These are phyloP conservation scores for Omphalea diandra DNA, from an alignment of 441 rosid genomes.

Conservation along the genomic window DNA sequence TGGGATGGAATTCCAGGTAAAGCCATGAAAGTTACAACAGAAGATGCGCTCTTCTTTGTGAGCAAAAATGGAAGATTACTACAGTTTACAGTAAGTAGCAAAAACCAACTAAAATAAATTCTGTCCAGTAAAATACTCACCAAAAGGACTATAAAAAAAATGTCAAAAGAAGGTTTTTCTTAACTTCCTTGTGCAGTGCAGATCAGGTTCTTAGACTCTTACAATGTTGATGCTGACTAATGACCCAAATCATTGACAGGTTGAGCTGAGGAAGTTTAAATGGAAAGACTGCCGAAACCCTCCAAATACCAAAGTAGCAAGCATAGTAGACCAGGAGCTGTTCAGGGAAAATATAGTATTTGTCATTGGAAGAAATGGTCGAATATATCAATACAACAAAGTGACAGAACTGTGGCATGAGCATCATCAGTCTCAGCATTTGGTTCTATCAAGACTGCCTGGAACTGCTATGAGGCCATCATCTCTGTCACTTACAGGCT, in stretches of 20 bases:
- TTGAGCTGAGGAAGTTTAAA: constrained; percentile 53
- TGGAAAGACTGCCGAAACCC: constrained; percentile 71
- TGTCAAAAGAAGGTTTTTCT: background rate
- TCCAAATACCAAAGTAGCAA: constrained; percentile 48
- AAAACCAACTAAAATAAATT: constrained; percentile 3
- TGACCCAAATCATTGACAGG: constrained; percentile 36
- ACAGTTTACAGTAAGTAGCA: constrained; percentile 63
- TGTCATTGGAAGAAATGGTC: constrained; percentile 47
- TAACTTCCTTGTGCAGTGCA: constrained; percentile 3
- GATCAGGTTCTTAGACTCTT: background rate
- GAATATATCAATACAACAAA: constrained; percentile 64
- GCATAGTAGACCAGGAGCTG: constrained; percentile 63
- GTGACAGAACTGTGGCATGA: constrained; percentile 65
- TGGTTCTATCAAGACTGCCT: constrained; percentile 46
- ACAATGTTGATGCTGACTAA: background rate
- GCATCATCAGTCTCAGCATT: constrained; percentile 66
- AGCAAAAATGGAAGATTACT: constrained; percentile 61
- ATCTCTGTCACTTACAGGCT: constrained; percentile 46
- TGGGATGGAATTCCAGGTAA: constrained; percentile 61
- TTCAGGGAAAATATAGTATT: constrained; percentile 58
- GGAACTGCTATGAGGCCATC: constrained; percentile 57
- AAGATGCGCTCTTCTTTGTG: constrained; percentile 66
- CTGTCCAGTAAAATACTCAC: background rate
- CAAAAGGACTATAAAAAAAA: background rate
- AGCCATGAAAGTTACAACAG: constrained; percentile 44